A percentile compares a stretch with the other conserved stretches of the same genome.
phyloP scores from a whole-genome alignment of 2,329 filamentous ascomycete species.

The Hawksworthiomyces lignivorus region DNA sequence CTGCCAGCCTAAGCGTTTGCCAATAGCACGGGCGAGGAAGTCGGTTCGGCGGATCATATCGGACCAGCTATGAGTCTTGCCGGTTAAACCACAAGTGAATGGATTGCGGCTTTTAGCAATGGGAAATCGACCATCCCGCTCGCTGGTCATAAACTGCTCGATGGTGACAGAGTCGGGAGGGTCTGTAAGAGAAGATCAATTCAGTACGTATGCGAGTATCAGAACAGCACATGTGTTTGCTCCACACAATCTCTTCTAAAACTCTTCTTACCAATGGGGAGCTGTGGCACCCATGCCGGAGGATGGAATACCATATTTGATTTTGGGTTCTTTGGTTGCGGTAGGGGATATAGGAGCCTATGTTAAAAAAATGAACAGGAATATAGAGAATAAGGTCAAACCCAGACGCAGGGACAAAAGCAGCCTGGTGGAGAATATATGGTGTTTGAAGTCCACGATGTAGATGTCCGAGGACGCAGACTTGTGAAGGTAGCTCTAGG shows the following conservation, averaged over 20 bases:
- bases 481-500: no score
- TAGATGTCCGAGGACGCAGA: no score
- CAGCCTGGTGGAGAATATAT: no score
- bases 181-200: slow-evolving; percentile 27
- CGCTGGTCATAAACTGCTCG: slow-evolving; percentile 68
- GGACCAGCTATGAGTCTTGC: slow-evolving; percentile 13
- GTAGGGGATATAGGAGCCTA: no score
- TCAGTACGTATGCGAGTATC: not conserved
- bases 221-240: no score
- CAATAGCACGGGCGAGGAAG: slow-evolving; percentile 38
- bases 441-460: no score
- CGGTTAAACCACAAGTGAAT: slow-evolving; percentile 20
- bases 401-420: no score
- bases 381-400: no score
- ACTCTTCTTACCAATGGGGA: slow-evolving; percentile 44
- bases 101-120: slow-evolving; percentile 44
- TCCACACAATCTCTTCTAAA: no score
- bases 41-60: slow-evolving; percentile 13
- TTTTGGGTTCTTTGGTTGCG: not conserved
- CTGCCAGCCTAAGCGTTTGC: slow-evolving; percentile 61
- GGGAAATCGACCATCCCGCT: slow-evolving; percentile 59
- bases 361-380: no score
- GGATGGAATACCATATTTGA: slow-evolving; percentile 48
- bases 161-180: slow-evolving; percentile 69
- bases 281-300: slow-evolving; percentile 52